Percentiles rank a stretch among this genome's conserved stretches.
phyloP scores from a whole-genome alignment of 345 rosid genomes.

The Pistacia vera region DNA sequence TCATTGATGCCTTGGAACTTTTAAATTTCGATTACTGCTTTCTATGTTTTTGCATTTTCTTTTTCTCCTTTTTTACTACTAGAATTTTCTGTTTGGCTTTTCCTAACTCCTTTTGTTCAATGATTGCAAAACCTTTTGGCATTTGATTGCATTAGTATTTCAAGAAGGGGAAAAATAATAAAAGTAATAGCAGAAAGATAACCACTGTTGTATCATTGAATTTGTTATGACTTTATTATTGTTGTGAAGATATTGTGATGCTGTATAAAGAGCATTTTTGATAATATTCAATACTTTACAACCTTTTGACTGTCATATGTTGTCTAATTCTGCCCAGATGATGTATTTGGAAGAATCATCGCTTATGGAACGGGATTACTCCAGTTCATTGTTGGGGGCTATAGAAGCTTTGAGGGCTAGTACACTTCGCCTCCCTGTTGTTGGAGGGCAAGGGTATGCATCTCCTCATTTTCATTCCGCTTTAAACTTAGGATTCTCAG shows the following conservation, averaged over 20 bases:
- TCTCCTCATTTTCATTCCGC: neutral
- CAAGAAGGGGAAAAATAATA: neutral
- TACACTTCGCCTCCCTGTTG: slow-evolving; percentile 88
- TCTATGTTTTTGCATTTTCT: too few species aligned
- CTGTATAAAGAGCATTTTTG: neutral
- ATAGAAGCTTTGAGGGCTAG: slow-evolving; percentile 76
- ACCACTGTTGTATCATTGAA: neutral
- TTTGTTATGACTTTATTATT: neutral
- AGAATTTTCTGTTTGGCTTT: too few species aligned
- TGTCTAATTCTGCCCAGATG: slow-evolving; percentile 49
- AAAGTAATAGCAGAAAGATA: neutral
- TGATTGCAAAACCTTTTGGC: neutral
- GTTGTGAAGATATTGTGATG: too few species aligned
- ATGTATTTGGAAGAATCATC: slow-evolving; percentile 63
- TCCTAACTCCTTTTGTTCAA: too few species aligned
- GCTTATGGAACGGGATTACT: slow-evolving; percentile 57
- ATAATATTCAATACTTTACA: neutral
- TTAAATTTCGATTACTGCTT: neutral
- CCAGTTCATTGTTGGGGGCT: slow-evolving; percentile 71
- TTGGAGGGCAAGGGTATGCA: slow-evolving; percentile 67
- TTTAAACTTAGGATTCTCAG: neutral
- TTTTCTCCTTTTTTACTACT: too few species aligned
- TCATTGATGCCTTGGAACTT: neutral
- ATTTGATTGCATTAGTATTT: neutral
- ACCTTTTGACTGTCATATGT: neutral